phyloP scores from a whole-genome alignment of 192 early-diverging fungal genomes.

The Pilobolus umbonatus region DNA sequence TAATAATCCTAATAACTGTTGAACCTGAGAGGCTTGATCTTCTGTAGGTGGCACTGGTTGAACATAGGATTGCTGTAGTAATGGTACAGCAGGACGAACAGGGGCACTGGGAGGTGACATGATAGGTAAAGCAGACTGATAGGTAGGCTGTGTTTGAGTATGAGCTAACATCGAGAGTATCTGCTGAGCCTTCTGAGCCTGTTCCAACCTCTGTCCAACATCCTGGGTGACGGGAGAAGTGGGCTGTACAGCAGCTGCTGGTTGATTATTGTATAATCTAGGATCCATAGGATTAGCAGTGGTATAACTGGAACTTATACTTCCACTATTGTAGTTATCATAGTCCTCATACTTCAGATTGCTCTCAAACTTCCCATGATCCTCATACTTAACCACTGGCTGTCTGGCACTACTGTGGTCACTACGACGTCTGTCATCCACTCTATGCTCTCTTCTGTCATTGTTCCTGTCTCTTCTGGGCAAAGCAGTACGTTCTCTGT shows the following conservation, averaged over 20 bases:
- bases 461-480: conserved; percentile 12
- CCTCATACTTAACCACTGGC: not conserved
- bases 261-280: conserved; percentile 4
- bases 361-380: not conserved
- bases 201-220: conserved; percentile 22
- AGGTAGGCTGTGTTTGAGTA: not conserved
- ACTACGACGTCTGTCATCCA: not conserved
- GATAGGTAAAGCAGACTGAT: not conserved
- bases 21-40: conserved; percentile 19
- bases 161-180: conserved; percentile 23
- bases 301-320: conserved; percentile 15
- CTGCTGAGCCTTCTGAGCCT: conserved; percentile 30
- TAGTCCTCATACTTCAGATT: not conserved
- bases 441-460: conserved; percentile 18
- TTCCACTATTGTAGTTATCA: conserved; percentile 1
- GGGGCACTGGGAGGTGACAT: not conserved
- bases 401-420: conserved; percentile 1
- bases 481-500: conserved; percentile 19
- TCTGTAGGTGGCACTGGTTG: conserved; percentile 14
- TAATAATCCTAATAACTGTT: conserved; percentile 22
- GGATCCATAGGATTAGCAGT: not conserved
- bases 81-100: conserved; percentile 1
- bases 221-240: not conserved
- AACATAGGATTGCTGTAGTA: conserved; percentile 12
- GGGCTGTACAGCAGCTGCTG: not conserved